Evolutionary conservation across 306 rosid species (phyloP), one percentile per base, ranked within the genome.

Genomic region (Cotoneaster glaucophyllus): DNA sequence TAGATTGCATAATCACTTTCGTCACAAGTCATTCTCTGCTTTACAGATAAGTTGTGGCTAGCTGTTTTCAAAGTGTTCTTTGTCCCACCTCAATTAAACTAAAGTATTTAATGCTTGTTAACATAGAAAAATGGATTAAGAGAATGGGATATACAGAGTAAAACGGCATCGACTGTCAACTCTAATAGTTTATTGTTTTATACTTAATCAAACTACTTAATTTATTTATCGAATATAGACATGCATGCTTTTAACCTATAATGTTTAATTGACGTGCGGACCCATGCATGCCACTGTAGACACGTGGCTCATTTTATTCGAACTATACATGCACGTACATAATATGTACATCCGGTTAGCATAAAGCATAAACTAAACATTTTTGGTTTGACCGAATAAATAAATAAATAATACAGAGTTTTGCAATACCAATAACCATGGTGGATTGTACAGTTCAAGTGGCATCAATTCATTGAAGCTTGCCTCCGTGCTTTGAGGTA

Each of bases 241-340:
- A 22, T 56, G 52, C 43, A 9, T 39, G 39, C 39, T 70, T 70
- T 70, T 19, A 32, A 53, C 74, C 29, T 19, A 69, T 68, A 17
- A 45, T 3, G 52, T 48, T 68, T 22, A 52, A 11, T 58, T 19
- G 32, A 31, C 68, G 68, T 14, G 57, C 32, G 34, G 34, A 57
- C 44, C 67, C 67, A 57, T 61, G 69, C 70, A 74, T 74, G 70
- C 45, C 39, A 73, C 76, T 73, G 67, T 73, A 29, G 56, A 44
- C 78, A 74, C 70, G 70, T 74, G 70, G 7, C 21, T 26, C 26
- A 43, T 44, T 2, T 28, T 4, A 62, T 28, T 74, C 61, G 70
- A 62, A 48, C 45, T 19, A 44, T 61, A 61, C 62, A 62, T 74
- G 31, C 70, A 17, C 59, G 62, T 62, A 62, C 69, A 58, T 59